Conservation (phyloP, 495 filamentous ascomycete genomes). For the Penicillium pulvis region DNA sequence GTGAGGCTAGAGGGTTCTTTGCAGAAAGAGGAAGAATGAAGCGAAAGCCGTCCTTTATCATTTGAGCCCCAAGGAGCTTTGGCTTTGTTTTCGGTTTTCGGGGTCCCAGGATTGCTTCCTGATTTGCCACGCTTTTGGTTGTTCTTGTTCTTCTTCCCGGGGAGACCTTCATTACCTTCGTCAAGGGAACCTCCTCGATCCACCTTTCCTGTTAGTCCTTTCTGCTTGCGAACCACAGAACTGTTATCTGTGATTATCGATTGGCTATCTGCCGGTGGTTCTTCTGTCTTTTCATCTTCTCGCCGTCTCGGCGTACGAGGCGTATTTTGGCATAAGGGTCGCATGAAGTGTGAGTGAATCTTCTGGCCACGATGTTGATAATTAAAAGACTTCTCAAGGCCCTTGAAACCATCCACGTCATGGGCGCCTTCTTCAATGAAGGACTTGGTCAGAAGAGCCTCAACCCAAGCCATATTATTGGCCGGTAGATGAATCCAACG, state of each 20-base stretch:
- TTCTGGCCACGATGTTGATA: conserved; percentile 64
- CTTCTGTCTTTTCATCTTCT: conserved; percentile 42
- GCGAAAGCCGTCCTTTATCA: conserved; percentile 25
- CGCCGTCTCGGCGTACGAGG: conserved; percentile 43
- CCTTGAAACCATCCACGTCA: conserved; percentile 70
- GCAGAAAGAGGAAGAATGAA: conserved; percentile 25
- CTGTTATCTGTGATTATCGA: conserved; percentile 13
- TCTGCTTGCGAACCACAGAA: conserved; percentile 28
- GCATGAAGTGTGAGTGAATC: conserved; percentile 68
- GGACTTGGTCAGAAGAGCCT: conserved; percentile 64
- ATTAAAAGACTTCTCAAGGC: conserved; percentile 62
- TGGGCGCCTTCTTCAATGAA: conserved; percentile 68
- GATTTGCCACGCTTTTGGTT: conserved; percentile 42
- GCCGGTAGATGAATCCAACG: conserved; percentile 73
- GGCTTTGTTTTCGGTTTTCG: conserved; percentile 42
- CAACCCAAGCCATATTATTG: conserved; percentile 61
- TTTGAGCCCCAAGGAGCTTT: conserved; percentile 27
- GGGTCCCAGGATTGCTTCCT: conserved; percentile 33
- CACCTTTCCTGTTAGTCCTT: conserved; percentile 27
- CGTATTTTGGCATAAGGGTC: conserved; percentile 62
- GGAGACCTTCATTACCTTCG: conserved; percentile 24
- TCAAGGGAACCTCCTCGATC: conserved; percentile 38
- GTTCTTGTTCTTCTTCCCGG: conserved; percentile 40
- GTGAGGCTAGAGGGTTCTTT: conserved; percentile 31
- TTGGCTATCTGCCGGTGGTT: conserved; percentile 26